Base-by-base conservation (phyloP, 2,329 filamentous ascomycete genomes). In the Aspergillus viridinutans region DNA sequence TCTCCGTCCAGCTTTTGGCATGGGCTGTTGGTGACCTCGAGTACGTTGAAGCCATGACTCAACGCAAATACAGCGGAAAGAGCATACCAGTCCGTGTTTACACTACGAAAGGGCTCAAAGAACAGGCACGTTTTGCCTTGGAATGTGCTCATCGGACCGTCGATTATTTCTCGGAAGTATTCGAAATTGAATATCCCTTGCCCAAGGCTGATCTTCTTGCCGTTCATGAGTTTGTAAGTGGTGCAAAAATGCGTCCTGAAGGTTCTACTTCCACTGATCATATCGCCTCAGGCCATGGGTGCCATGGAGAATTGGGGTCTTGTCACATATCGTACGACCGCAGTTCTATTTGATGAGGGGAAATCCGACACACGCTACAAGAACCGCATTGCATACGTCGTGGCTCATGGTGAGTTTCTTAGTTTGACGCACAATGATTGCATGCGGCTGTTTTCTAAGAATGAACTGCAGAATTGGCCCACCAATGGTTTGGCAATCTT, bases 11-110 rank as follows among this genome's bases (percentile, higher is more conserved):
- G 75, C 85, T 97, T 29, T 80, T 95, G 26, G 92, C 92, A 23
- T 97, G 94, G 94, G 92, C 93, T 23, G 85, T 97, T 60, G 94
- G 94, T 57, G 93, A 99, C 74, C 97, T 99, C 62, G 93, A 97
- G 76, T 96, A 96, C 67, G 86, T 97, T 54, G 94, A 99, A 78
- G 90, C 89, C 53, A 89, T 90, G 71, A 99, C 94, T 3, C 84
- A 91, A 69, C 87, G 93, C 66, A 87, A 89, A 73, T 97, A 99
- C 77, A 90, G 95, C 59, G 93, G 92, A 69, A 92, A 92, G 79
- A 87, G 85, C 69, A 84, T 99, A 35, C 94, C 94, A 20, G 93
- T 97, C 54, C 88, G 94, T 61, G 92, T 99, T 35, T 99, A 97
- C 76, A 97, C 93, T 1, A 97, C 93, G 9, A 88, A 87, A 61